These are phyloP conservation scores for Fusarium anguioides DNA, from an alignment of 2,329 filamentous ascomycete species.

Conservation along the genomic window DNA sequence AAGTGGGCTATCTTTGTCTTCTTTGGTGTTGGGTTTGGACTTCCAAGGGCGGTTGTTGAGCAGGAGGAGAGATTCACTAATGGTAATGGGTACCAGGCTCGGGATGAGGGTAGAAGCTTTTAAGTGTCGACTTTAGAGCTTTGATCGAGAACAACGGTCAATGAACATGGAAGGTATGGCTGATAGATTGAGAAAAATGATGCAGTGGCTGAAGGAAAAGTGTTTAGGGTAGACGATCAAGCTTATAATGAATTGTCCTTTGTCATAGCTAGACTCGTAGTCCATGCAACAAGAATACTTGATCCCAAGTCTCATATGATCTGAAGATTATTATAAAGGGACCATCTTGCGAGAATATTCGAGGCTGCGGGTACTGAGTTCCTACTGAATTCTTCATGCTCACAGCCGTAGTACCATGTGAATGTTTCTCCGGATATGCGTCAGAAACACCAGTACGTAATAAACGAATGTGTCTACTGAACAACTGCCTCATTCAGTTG, in stretches of 20 bases:
- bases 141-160: neutral
- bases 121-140: neutral
- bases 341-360: too few relatives aligned
- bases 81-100: slow-evolving; percentile 27
- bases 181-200: fast-evolving
- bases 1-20: slow-evolving; percentile 90
- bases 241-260: neutral
- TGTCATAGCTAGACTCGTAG: neutral
- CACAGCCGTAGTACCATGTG: too few relatives aligned
- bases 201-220: neutral
- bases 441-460: neutral
- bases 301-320: too few relatives aligned
- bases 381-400: too few relatives aligned
- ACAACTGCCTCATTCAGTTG: neutral
- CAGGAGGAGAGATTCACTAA: slow-evolving; percentile 68
- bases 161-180: neutral
- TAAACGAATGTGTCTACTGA: neutral
- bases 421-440: too few relatives aligned
- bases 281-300: neutral
- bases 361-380: too few relatives aligned
- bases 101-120: slow-evolving; percentile 34
- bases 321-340: too few relatives aligned
- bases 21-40: slow-evolving; percentile 73
- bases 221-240: neutral
- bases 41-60: slow-evolving; percentile 75